Percentiles rank a stretch among this genome's conserved stretches.
Conservation (phyloP, 495 filamentous ascomycete species). For the Cenococcum geophilum region DNA sequence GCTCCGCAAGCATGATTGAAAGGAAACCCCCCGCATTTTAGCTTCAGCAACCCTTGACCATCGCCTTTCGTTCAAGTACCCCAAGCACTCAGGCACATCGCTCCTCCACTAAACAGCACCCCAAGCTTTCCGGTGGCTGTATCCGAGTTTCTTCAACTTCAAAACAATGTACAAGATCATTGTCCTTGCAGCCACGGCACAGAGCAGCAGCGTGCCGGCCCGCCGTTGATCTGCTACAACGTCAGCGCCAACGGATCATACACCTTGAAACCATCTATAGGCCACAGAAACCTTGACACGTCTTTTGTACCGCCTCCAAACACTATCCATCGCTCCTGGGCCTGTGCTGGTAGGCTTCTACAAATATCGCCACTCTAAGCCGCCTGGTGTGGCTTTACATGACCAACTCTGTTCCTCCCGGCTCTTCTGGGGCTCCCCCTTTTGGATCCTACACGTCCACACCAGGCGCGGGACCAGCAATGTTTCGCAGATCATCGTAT, state of each 20-base stretch:
- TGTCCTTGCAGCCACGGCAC: slow-evolving; percentile 21
- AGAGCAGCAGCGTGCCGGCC: slow-evolving; percentile 14
- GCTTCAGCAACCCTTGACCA: not conserved
- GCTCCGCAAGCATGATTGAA: not conserved
- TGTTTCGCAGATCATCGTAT: slow-evolving; percentile 55
- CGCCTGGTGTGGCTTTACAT: not conserved
- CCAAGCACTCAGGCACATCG: not conserved
- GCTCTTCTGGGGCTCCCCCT: not conserved
- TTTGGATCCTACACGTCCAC: not conserved
- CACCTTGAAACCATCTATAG: not conserved
- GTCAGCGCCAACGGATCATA: not conserved
- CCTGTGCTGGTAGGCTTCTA: not conserved
- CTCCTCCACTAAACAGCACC: not conserved
- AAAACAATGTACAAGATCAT: slow-evolving; percentile 18
- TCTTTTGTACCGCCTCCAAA: not conserved
- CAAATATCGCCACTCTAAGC: not conserved
- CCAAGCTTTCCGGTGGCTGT: not conserved
- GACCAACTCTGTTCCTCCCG: slow-evolving; percentile 1
- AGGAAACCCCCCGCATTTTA: not conserved
- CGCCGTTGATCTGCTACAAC: slow-evolving; percentile 12
- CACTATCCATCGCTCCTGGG: not conserved
- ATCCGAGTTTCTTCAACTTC: not conserved
- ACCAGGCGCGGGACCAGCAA: slow-evolving; percentile 7
- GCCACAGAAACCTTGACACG: not conserved
- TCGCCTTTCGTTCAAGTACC: not conserved